phyloP scores from a whole-genome alignment of 2,329 filamentous ascomycete genomes.

The Talaromyces funiculosus region DNA sequence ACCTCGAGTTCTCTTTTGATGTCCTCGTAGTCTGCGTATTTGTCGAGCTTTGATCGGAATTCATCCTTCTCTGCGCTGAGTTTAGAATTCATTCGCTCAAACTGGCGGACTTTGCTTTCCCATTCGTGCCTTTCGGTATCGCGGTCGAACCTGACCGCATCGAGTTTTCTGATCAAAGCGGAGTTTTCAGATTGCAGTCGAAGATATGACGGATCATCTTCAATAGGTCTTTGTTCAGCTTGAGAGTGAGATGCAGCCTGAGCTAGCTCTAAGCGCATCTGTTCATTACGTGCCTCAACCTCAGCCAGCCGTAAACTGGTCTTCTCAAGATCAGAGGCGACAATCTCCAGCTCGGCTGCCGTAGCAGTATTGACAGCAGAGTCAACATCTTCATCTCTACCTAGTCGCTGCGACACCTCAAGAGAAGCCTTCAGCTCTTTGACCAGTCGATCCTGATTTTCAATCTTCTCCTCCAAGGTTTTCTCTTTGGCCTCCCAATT shows the following conservation, averaged over 20 bases:
- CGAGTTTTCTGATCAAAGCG: constrained; percentile 80
- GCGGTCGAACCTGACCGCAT: constrained; percentile 74
- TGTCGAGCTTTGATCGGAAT: constrained; percentile 74
- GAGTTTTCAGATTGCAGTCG: constrained; percentile 90
- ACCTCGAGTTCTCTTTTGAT: constrained; percentile 94
- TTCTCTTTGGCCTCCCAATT: constrained; percentile 96
- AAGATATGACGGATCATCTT: constrained; percentile 86
- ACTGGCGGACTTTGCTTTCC: constrained; percentile 67
- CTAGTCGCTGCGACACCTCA: constrained; percentile 88
- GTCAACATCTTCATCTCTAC: constrained; percentile 61
- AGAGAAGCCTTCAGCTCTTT: constrained; percentile 96
- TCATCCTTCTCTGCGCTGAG: constrained; percentile 75
- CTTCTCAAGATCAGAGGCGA: constrained; percentile 83
- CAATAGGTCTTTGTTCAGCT: constrained; percentile 57
- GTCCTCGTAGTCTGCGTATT: constrained; percentile 91
- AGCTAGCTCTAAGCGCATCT: constrained; percentile 81
- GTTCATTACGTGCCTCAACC: constrained; percentile 89
- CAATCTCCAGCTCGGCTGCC: constrained; percentile 87
- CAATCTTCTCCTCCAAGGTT: constrained; percentile 83
- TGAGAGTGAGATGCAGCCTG: constrained; percentile 73
- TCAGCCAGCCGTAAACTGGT: constrained; percentile 83
- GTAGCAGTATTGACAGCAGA: constrained; percentile 63
- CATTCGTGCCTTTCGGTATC: constrained; percentile 72
- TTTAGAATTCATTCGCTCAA: constrained; percentile 71
- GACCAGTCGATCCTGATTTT: constrained; percentile 84